phyloP scores from a whole-genome alignment of 2,329 filamentous ascomycete genomes.

The Cordyceps sp. region DNA sequence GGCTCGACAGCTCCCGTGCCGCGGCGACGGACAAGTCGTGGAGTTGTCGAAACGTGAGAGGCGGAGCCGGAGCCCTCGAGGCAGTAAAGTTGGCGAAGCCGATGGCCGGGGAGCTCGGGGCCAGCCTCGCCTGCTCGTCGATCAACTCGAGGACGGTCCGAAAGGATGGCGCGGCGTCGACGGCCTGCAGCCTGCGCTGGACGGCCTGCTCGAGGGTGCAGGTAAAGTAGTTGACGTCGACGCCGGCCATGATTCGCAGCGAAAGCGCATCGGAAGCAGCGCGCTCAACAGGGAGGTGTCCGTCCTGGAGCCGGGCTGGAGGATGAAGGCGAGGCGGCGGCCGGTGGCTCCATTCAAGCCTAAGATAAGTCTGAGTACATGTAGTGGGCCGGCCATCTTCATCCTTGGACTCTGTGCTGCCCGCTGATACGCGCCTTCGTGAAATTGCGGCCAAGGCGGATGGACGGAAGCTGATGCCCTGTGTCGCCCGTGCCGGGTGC shows the following conservation, averaged over 20 bases:
- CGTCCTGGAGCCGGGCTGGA: too few relatives aligned
- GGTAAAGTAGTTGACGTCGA: slow-evolving; percentile 37
- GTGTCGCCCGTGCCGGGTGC: too few relatives aligned
- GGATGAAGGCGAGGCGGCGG: too few relatives aligned
- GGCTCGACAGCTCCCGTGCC: neutral
- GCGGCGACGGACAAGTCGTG: neutral
- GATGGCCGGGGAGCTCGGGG: slow-evolving; percentile 25
- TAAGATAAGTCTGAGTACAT: too few relatives aligned
- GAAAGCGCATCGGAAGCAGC: too few relatives aligned
- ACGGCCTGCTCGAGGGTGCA: slow-evolving; percentile 43
- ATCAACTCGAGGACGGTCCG: slow-evolving; percentile 32
- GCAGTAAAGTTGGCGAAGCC: slow-evolving; percentile 22
- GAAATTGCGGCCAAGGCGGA: too few relatives aligned
- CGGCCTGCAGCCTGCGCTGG: slow-evolving; percentile 10
- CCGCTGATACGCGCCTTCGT: too few relatives aligned
- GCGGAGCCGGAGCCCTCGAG: neutral
- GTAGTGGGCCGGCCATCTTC: too few relatives aligned
- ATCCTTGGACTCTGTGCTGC: too few relatives aligned
- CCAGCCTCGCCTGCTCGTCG: slow-evolving; percentile 23
- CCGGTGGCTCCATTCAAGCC: too few relatives aligned
- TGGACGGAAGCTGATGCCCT: too few relatives aligned
- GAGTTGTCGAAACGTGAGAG: neutral
- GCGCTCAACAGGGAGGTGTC: too few relatives aligned
- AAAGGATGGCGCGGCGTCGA: slow-evolving; percentile 16
- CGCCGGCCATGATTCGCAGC: neutral